These are phyloP conservation scores for Claviceps digitariae DNA, from an alignment of 2,329 filamentous ascomycete species.

Conservation along the genomic window DNA sequence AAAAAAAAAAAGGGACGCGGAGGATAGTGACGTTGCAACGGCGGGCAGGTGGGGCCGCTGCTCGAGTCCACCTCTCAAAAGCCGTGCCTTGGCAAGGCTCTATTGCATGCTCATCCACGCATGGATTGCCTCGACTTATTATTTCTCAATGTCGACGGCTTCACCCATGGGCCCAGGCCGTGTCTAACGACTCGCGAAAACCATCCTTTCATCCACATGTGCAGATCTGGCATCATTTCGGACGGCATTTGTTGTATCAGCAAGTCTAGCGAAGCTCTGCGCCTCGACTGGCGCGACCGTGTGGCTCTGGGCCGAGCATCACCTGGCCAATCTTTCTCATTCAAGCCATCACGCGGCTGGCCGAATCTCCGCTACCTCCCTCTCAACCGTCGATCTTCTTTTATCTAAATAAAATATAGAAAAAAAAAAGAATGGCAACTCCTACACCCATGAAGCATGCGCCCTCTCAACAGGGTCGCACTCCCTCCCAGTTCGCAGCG, in stretches of 20 bases:
- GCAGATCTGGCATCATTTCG: not conserved
- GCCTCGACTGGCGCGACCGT: not conserved
- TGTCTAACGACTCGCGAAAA: not conserved
- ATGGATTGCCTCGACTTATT: not conserved
- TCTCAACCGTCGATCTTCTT: not conserved
- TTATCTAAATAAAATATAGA: not conserved
- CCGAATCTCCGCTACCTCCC: not conserved
- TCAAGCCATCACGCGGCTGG: not conserved
- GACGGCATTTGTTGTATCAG: not conserved
- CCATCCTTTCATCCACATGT: not conserved
- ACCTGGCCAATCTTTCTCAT: no score
- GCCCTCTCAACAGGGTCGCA: conserved; percentile 28
- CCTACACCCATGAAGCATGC: conserved; percentile 36
- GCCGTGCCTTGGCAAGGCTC: not conserved
- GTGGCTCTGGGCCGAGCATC: not conserved
- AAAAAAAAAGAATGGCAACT: conserved; percentile 29
- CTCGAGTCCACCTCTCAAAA: not conserved
- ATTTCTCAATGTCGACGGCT: not conserved
- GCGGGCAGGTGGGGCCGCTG: not conserved
- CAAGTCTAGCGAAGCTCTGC: not conserved
- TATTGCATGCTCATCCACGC: no score
- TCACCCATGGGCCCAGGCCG: not conserved
- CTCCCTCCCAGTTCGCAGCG: conserved; percentile 37
- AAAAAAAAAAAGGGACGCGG: not conserved
- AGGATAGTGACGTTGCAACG: not conserved